phyloP scores from a whole-genome alignment of 2,329 filamentous ascomycete species.

The Fusarium sp. region DNA sequence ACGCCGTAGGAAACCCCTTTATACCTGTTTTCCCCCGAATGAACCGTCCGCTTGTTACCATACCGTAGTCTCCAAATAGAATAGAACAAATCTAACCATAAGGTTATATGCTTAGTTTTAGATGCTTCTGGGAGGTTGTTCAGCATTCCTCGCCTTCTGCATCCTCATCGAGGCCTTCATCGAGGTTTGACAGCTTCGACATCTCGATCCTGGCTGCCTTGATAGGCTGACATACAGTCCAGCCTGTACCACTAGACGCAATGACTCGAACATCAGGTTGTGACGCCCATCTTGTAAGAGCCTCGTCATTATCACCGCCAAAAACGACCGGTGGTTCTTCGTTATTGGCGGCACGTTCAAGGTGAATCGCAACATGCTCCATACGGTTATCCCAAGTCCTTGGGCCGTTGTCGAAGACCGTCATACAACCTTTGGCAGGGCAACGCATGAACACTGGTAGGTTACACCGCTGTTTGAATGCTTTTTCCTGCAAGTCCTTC shows the following conservation, averaged over 20 bases:
- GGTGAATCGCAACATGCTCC: slow-evolving; percentile 87
- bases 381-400: slow-evolving; percentile 83
- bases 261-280: slow-evolving; percentile 55
- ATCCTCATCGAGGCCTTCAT: slow-evolving; percentile 40
- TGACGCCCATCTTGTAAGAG: slow-evolving; percentile 58
- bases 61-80: neutral
- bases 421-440: slow-evolving; percentile 69
- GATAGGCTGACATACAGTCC: slow-evolving; percentile 53
- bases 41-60: neutral
- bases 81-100: neutral
- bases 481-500: slow-evolving; percentile 67
- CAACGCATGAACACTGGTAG: slow-evolving; percentile 73
- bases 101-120: neutral
- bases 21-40: neutral
- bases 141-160: slow-evolving; percentile 49
- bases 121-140: neutral
- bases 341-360: slow-evolving; percentile 64
- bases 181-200: slow-evolving; percentile 16
- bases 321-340: slow-evolving; percentile 52
- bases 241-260: slow-evolving; percentile 41
- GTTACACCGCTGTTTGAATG: slow-evolving; percentile 69
- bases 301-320: slow-evolving; percentile 55
- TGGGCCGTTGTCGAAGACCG: slow-evolving; percentile 68
- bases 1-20: neutral
- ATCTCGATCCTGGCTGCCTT: slow-evolving; percentile 33